Percentiles rank a stretch among this genome's conserved stretches.
These are phyloP conservation scores for Myrmaecium sp. DNA, from an alignment of 2,329 filamentous ascomycete genomes.

Conservation along the genomic window DNA sequence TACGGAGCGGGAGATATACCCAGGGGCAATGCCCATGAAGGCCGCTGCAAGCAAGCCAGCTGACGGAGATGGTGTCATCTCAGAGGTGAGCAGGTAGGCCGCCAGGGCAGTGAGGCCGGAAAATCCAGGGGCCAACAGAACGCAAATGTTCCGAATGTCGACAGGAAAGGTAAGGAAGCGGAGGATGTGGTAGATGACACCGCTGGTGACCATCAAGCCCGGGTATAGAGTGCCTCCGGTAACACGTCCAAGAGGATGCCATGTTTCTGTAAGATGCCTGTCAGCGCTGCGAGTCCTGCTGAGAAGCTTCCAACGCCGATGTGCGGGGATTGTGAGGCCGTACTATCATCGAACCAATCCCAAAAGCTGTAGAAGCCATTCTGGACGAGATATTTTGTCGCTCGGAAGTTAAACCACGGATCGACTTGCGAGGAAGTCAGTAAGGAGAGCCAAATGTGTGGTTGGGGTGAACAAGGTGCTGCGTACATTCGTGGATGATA, in stretches of 20 bases:
- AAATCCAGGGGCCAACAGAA: slow-evolving; percentile 84
- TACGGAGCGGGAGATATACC: slow-evolving; percentile 95
- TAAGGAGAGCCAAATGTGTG: slow-evolving; percentile 7
- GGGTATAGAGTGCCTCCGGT: slow-evolving; percentile 98
- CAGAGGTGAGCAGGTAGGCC: slow-evolving; percentile 85
- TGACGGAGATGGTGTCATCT: slow-evolving; percentile 91
- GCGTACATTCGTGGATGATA: slow-evolving; percentile 98
- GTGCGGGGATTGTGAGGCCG: slow-evolving; percentile 16
- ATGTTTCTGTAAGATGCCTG: slow-evolving; percentile 47
- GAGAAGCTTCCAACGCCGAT: neutral
- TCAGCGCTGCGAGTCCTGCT: slow-evolving; percentile 2
- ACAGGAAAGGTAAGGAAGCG: slow-evolving; percentile 78
- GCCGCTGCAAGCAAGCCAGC: slow-evolving; percentile 84
- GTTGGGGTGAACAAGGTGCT: slow-evolving; percentile 1
- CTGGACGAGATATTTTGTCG: slow-evolving; percentile 91
- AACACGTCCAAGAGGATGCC: slow-evolving; percentile 95
- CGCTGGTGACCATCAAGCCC: slow-evolving; percentile 97
- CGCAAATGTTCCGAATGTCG: slow-evolving; percentile 97
- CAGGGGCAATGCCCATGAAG: slow-evolving; percentile 96
- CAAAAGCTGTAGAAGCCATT: slow-evolving; percentile 98
- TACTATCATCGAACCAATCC: slow-evolving; percentile 99
- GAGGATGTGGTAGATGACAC: slow-evolving; percentile 86
- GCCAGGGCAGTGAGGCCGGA: slow-evolving; percentile 88
- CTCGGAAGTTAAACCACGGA: slow-evolving; percentile 99
- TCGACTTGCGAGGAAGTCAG: slow-evolving; percentile 51